A percentile compares a stretch with the other conserved stretches of the same genome.
phyloP scores from a whole-genome alignment of 768 basidiomycete species.

The Hemileccinum rubropunctum region DNA sequence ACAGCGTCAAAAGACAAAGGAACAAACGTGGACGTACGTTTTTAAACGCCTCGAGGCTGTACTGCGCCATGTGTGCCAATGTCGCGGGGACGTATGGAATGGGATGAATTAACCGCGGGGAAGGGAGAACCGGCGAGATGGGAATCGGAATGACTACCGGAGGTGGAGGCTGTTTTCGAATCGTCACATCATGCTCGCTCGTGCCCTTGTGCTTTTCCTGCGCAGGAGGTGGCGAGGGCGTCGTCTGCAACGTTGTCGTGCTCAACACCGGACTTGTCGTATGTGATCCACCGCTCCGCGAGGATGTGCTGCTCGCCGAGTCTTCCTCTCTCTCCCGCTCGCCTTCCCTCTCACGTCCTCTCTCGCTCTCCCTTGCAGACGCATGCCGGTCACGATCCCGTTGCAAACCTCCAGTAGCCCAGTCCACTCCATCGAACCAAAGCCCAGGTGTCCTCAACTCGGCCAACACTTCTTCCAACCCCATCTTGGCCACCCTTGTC shows the following conservation, averaged over 20 bases:
- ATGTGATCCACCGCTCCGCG: conserved; percentile 53
- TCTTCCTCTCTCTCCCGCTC: conserved; percentile 38
- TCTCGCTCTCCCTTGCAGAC: conserved; percentile 7
- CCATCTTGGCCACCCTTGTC: conserved; percentile 52
- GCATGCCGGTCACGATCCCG: conserved; percentile 40
- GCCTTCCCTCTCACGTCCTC: conserved; percentile 34
- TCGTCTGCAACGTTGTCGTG: conserved; percentile 73
- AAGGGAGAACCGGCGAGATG: conserved; percentile 59
- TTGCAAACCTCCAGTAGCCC: conserved; percentile 36
- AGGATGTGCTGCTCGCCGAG: conserved; percentile 44
- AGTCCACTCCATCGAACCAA: conserved; percentile 76
- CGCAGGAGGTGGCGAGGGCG: conserved; percentile 67
- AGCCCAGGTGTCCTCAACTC: conserved; percentile 54
- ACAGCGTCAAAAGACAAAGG: not conserved
- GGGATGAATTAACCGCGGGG: conserved; percentile 57
- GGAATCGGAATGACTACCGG: conserved; percentile 37
- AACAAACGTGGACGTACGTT: conserved; percentile 38
- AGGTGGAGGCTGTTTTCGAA: conserved; percentile 20
- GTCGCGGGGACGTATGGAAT: conserved; percentile 70
- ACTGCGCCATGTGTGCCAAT: conserved; percentile 50
- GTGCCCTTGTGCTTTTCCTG: conserved; percentile 37
- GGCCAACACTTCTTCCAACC: conserved; percentile 55
- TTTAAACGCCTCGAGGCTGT: conserved; percentile 57
- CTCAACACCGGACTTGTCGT: conserved; percentile 72
- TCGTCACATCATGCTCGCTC: conserved; percentile 7